Base-by-base conservation (phyloP, 2,329 filamentous ascomycete species). In the Colletotrichum lupini region DNA sequence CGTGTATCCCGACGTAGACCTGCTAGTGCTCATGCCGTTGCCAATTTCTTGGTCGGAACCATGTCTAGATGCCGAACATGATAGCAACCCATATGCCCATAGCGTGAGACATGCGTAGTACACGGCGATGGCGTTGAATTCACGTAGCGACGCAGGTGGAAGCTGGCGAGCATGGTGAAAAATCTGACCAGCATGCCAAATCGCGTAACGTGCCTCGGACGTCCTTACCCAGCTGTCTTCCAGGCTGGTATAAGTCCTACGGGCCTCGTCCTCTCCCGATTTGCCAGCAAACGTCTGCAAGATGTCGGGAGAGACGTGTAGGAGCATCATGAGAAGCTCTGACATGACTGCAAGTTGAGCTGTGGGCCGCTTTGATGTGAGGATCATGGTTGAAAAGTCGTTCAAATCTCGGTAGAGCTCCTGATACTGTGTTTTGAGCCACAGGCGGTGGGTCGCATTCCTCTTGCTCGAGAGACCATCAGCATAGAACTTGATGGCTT, bases 241-340 rank as follows among this genome's bases (percentile, higher is more conserved):
- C 0, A 83, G 78, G 1, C 77, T 78, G 12, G 81, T 77, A 30
- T 81, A 82, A 0, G 81, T 79, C 8, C 77, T 76, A 0, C 80
- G 78, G 3, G 83, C 82, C 61, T 82, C 82, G 26, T 83, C 80
- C 12, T 81, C 79, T 5, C 83, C 83, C 24, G 84, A 81, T 59
- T 84, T 84, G 4, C 84, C 84, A 0, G 84, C 83, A 26, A 85
- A 84, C 1, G 83, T 78, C 12, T 86, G 83, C 0, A 86, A 78
- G 5, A 84, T 81, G 32, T 85, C 84, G 0, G 86, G 79, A 0
- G 84, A 84, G 68, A 83, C 81, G 37, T 85, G 78, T 0, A 86
- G 76, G 7, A 83, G 81, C 71, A 73, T 73, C 71, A 73, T 73
- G 26, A 73, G 61, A 5, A 73, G 59, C 67, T 73, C 71, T 5